A percentile compares a stretch with the other conserved stretches of the same genome.
phyloP scores from a whole-genome alignment of 2,329 filamentous ascomycete genomes.

The Pseudogymnoascus sp. region DNA sequence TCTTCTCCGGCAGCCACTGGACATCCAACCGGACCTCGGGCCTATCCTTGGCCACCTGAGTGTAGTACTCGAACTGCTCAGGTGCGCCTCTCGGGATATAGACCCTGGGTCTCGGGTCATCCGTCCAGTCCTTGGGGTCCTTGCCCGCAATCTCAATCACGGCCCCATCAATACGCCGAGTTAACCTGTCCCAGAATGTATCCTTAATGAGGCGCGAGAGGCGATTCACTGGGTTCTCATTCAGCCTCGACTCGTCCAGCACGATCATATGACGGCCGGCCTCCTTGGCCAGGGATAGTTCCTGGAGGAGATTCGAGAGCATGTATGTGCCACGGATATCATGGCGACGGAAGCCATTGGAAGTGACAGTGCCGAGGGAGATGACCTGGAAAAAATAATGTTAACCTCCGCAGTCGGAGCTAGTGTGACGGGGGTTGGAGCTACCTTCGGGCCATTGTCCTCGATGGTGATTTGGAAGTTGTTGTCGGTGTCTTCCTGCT shows the following conservation, averaged over 20 bases:
- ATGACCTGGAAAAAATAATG: conserved; percentile 50
- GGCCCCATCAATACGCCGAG: conserved; percentile 79
- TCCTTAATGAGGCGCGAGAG: conserved; percentile 79
- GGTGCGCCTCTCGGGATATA: conserved; percentile 81
- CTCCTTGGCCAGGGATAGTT: conserved; percentile 85
- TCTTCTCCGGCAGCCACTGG: conserved; percentile 64
- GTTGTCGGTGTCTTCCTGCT: conserved; percentile 83
- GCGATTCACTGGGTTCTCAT: conserved; percentile 89
- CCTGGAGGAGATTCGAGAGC: conserved; percentile 92
- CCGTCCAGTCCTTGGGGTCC: conserved; percentile 94
- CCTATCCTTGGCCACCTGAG: conserved; percentile 64
- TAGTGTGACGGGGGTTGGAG: conserved; percentile 1
- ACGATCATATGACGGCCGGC: conserved; percentile 84
- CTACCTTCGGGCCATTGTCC: conserved; percentile 82
- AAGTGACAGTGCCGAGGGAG: conserved; percentile 74
- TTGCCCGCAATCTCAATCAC: conserved; percentile 78
- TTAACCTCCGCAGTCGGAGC: not conserved
- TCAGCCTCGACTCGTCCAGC: conserved; percentile 81
- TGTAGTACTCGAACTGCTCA: conserved; percentile 86
- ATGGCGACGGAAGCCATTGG: conserved; percentile 77
- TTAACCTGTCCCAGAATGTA: conserved; percentile 89
- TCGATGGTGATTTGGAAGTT: conserved; percentile 99
- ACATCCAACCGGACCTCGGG: conserved; percentile 88
- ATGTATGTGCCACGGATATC: conserved; percentile 95
- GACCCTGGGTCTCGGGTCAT: conserved; percentile 79